Percentiles rank a stretch among this genome's conserved stretches.
Conservation (phyloP, 768 basidiomycete genomes). For the Inosperma sp. region DNA sequence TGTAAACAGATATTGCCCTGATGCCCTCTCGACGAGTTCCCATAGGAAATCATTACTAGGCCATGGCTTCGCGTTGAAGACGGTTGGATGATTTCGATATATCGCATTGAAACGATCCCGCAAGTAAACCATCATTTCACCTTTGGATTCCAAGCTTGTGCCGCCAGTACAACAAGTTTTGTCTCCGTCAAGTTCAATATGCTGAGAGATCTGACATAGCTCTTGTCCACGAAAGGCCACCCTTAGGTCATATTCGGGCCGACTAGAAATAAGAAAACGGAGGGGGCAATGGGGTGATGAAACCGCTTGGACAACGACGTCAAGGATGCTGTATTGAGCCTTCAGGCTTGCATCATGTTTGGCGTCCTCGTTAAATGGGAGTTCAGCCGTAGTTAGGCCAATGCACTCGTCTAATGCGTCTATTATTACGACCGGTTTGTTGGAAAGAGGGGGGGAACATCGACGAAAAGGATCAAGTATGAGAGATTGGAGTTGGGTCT, state of each 20-base stretch:
- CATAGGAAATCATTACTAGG: neutral
- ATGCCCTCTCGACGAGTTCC: conserved; percentile 9
- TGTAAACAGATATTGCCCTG: conserved; percentile 17
- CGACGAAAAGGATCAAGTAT: neutral
- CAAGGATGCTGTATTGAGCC: conserved; percentile 10
- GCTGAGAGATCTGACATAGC: conserved; percentile 6
- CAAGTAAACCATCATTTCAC: neutral
- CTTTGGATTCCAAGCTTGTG: no score
- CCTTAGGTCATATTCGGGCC: conserved; percentile 12
- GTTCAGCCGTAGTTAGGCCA: conserved; percentile 9
- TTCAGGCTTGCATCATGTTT: conserved; percentile 11
- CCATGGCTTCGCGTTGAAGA: neutral
- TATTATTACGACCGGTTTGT: no score
- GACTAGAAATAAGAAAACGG: conserved; percentile 14
- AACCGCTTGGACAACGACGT: neutral
- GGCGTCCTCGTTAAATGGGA: conserved; percentile 6
- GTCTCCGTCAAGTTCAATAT: conserved; percentile 7
- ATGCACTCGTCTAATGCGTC: no score
- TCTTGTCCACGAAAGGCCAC: neutral
- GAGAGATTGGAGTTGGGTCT: no score
- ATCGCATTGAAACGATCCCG: conserved; percentile 5
- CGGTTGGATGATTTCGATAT: neutral
- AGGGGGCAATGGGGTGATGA: neutral
- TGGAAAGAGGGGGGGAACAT: no score
- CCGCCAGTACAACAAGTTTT: no score